phyloP scores from a whole-genome alignment of 768 basidiomycete species.

The Phlebiopsis gigantea region DNA sequence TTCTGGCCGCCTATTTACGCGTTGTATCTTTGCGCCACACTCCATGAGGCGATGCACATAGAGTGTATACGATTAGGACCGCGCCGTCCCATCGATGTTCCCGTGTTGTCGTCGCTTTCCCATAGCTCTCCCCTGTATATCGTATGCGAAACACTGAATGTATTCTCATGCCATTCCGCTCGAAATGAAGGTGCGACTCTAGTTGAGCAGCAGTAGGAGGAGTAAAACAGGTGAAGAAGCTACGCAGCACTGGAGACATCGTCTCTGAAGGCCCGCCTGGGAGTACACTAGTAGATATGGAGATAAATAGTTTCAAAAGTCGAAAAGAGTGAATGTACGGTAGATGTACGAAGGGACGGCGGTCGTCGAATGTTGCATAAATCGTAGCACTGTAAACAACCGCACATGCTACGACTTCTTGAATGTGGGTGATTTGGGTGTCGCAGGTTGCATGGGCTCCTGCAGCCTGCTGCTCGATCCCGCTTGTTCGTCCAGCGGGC shows the following conservation, averaged over 20 bases:
- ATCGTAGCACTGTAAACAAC: background rate
- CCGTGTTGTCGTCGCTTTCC: background rate
- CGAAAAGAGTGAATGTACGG: conserved; percentile 7
- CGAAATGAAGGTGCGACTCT: background rate
- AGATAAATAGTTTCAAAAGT: conserved; percentile 12
- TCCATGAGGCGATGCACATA: background rate
- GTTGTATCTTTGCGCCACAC: conserved; percentile 1
- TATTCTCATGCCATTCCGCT: background rate
- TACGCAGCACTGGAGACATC: background rate
- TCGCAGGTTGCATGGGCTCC: conserved; percentile 8
- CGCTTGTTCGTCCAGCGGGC: conserved; percentile 10
- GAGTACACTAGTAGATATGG: conserved; percentile 2
- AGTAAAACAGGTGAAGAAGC: background rate
- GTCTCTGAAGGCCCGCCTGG: background rate
- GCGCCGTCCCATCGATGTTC: background rate
- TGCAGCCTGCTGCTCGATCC: conserved; percentile 5
- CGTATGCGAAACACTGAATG: background rate
- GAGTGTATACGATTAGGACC: background rate
- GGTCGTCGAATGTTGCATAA: conserved; percentile 1
- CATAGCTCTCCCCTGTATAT: background rate
- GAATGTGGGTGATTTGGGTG: background rate
- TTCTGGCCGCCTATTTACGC: background rate
- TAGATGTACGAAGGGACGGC: background rate
- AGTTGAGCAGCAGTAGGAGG: background rate
- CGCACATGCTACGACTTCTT: background rate